These are phyloP conservation scores for Aspergillus homomorphus DNA, from an alignment of 495 filamentous ascomycete species.

Conservation along the genomic window DNA sequence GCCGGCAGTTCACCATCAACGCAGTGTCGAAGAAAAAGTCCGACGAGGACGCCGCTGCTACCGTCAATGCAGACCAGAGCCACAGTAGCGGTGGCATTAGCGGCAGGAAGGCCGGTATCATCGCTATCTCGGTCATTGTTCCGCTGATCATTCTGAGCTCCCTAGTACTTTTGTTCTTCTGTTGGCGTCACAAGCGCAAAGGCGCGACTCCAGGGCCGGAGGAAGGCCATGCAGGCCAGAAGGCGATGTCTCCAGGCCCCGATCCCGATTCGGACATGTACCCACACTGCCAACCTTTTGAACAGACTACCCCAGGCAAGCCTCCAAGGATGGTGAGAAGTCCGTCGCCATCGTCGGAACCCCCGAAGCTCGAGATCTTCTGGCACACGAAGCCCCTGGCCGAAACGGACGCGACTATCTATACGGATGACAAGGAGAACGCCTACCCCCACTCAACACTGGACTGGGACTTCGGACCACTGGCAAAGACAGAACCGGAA, in stretches of 20 bases:
- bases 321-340: slow-evolving; percentile 13
- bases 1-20: slow-evolving; percentile 49
- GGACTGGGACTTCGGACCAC: slow-evolving; percentile 29
- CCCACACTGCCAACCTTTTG: slow-evolving; percentile 31
- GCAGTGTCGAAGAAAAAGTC: slow-evolving; percentile 30
- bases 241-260: slow-evolving; percentile 23
- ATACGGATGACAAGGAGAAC: slow-evolving; percentile 21
- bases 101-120: slow-evolving; percentile 39
- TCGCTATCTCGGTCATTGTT: slow-evolving; percentile 43
- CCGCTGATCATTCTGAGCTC: slow-evolving; percentile 37
- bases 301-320: slow-evolving; percentile 17
- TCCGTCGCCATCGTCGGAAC: slow-evolving; percentile 25
- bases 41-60: slow-evolving; percentile 4
- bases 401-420: slow-evolving; percentile 20
- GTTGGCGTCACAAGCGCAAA: slow-evolving; percentile 37
- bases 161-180: slow-evolving; percentile 39
- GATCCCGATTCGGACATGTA: slow-evolving; percentile 20
- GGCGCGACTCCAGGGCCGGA: slow-evolving; percentile 18
- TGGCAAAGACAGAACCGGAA: slow-evolving; percentile 25
- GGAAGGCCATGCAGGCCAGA: slow-evolving; percentile 26
- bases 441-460: slow-evolving; percentile 31
- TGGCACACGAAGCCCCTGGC: slow-evolving; percentile 34
- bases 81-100: slow-evolving; percentile 9
- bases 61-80: slow-evolving; percentile 15
- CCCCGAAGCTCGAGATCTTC: slow-evolving; percentile 37